These are phyloP conservation scores for Pedinophyceae sp. DNA, from an alignment of 139 green algal species.

Conservation along the genomic window DNA sequence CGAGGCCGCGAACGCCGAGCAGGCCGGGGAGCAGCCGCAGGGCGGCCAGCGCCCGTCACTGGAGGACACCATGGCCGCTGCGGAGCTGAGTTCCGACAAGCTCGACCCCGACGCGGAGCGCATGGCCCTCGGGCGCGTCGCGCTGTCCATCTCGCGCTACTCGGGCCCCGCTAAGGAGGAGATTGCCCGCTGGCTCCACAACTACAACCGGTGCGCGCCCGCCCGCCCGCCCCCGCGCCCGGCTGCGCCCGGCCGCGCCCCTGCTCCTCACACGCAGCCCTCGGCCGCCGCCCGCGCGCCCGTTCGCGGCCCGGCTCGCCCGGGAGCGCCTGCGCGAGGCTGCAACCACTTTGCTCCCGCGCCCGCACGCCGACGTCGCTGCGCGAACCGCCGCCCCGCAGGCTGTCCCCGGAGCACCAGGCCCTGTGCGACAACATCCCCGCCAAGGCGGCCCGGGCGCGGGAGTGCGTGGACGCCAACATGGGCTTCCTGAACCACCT, in stretches of 20 bases:
- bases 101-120: too few species aligned
- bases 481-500: conserved; percentile 11
- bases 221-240: conserved; percentile 15
- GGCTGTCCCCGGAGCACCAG: too few species aligned
- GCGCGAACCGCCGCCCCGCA: not conserved
- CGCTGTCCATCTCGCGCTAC: too few species aligned
- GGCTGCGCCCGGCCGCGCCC: not conserved
- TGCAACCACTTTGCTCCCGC: not conserved
- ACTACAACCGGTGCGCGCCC: conserved; percentile 27
- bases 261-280: not conserved
- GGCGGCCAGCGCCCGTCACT: too few species aligned
- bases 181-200: conserved; percentile 53
- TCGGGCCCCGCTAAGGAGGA: too few species aligned
- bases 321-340: not conserved
- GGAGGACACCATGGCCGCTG: too few species aligned
- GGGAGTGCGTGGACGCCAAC: conserved; percentile 7
- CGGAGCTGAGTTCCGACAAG: too few species aligned
- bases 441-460: not conserved
- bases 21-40: too few species aligned
- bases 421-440: not conserved
- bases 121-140: too few species aligned
- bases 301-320: not conserved
- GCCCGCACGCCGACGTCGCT: not conserved
- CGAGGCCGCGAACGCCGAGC: too few species aligned
- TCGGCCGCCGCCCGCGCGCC: not conserved